A percentile compares a stretch with the other conserved stretches of the same genome.
phyloP scores from a whole-genome alignment of 1,139 yeast species.

The Blastobotrys raffinosifermentans region DNA sequence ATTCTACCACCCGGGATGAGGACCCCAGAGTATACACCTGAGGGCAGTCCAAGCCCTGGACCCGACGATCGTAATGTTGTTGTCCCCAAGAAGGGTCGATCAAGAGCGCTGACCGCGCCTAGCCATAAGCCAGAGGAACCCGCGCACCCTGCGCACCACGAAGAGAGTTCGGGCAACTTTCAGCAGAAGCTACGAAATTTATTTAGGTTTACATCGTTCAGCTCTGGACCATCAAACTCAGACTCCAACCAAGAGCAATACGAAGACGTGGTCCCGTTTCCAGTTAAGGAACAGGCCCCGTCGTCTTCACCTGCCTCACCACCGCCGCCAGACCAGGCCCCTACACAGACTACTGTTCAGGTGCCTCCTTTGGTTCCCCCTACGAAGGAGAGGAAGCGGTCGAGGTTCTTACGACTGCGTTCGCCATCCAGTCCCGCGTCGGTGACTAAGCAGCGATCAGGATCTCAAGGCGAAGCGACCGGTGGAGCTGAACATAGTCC shows the following conservation, averaged over 20 bases:
- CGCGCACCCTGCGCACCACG: too few relatives aligned
- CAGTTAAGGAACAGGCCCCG: constrained; percentile 3
- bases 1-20: too few relatives aligned
- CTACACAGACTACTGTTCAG: constrained; percentile 5
- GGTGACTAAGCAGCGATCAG: constrained; percentile 9
- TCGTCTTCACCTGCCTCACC: constrained; percentile 6
- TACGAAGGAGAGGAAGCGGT: constrained; percentile 12
- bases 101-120: neutral
- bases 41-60: too few relatives aligned
- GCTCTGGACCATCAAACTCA: constrained; percentile 6
- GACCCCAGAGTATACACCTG: too few relatives aligned
- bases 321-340: constrained; percentile 5
- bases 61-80: too few relatives aligned
- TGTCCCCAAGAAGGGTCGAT: too few relatives aligned
- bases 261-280: constrained; percentile 12
- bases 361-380: constrained; percentile 1
- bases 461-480: neutral
- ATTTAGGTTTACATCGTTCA: constrained; percentile 24
- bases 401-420: constrained; percentile 33
- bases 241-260: constrained; percentile 6
- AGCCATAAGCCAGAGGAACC: constrained; percentile 3
- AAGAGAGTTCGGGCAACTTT: too few relatives aligned
- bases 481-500: constrained; percentile 12
- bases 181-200: constrained; percentile 28
- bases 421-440: constrained; percentile 36